These are phyloP conservation scores for Tilletia walkeri DNA, from an alignment of 1,284 basidiomycete genomes.

Conservation along the genomic window DNA sequence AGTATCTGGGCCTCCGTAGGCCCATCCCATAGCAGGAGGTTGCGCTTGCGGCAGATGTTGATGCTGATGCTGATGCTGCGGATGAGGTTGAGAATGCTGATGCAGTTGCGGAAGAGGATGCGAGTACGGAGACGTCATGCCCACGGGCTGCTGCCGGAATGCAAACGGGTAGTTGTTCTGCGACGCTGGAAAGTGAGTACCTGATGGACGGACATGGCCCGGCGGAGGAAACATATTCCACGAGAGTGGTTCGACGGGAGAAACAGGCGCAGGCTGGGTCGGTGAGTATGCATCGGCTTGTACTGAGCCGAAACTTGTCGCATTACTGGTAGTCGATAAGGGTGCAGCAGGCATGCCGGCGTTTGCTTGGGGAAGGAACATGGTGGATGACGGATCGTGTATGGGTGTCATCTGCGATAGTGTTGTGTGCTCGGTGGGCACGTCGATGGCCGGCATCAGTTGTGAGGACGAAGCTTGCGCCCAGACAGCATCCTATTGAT, in stretches of 20 bases:
- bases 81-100: not conserved
- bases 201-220: not conserved
- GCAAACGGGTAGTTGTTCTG: not conserved
- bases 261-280: not conserved
- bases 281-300: not conserved
- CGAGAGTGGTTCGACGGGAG: not conserved
- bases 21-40: not conserved
- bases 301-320: not conserved
- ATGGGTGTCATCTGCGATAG: not conserved
- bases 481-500: slow-evolving; percentile 4
- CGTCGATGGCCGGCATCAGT: slow-evolving; percentile 14
- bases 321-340: not conserved
- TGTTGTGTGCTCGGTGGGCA: not conserved
- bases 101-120: not conserved
- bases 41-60: not conserved
- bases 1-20: not conserved
- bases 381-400: not conserved
- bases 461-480: not conserved
- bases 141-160: not conserved
- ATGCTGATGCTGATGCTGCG: not conserved
- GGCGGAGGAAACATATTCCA: not conserved
- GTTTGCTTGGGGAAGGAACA: not conserved
- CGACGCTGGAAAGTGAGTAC: not conserved
- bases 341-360: not conserved
- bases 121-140: not conserved